Evolutionary conservation across 2,329 filamentous ascomycete species (phyloP), one percentile per base, ranked within the genome.

Genomic region (Ophiostoma ulmi): DNA sequence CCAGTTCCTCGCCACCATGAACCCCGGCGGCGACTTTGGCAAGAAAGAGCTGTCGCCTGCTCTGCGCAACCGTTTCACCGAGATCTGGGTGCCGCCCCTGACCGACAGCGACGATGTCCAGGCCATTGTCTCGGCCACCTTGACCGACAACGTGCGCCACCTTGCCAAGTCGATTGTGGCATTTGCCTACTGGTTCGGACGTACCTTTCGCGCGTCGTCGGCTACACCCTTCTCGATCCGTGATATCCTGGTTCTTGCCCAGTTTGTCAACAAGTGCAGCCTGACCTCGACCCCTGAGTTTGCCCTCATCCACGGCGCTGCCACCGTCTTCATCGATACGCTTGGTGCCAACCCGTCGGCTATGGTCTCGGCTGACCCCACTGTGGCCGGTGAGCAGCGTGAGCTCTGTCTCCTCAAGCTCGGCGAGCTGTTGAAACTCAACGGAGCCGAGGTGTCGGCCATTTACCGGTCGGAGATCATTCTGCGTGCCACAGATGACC

Each of bases 1-100:
- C 79, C 94, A 99, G 76, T 97, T 99, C 80, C 87, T 99, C 72
- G 94, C 95, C 3, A 99, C 95, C 0, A 99, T 99, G 95, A 99
- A 99, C 75, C 95, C 95, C 10, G 96, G 96, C 68, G 95, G 96
- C 65, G 95, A 99, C 77, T 99, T 98, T 78, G 95, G 95, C 74
- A 99, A 99, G 81, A 93, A 94, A 75, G 95, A 99, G 79, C 85
- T 99, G 14, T 99, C 95, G 0, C 95, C 95, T 3, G 96, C 95
- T 17, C 82, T 99, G 72, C 87, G 95, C 65, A 99, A 99, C 78
- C 91, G 95, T 72, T 97, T 99, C 78, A 99, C 95, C 0, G 95
- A 99, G 80, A 97, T 99, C 10, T 99, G 95, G 95, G 95, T 98
- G 0, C 93, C 95, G 1, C 87, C 94, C 0, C 82, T 98, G 72